phyloP scores from a whole-genome alignment of 2,329 filamentous ascomycete genomes.

The Colletotrichum sp. region DNA sequence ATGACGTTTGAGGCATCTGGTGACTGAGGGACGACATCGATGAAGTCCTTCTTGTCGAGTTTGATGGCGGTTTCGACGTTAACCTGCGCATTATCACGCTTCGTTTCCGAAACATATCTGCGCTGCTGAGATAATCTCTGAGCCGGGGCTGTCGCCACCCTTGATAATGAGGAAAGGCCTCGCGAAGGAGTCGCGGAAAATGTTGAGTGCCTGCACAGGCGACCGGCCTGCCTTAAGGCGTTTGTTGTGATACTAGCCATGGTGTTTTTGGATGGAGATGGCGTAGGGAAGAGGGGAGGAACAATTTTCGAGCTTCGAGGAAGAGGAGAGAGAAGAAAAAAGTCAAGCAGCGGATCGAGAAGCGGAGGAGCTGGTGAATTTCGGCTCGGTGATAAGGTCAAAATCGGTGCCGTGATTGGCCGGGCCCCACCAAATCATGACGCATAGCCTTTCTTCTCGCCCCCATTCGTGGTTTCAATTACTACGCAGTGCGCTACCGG shows the following conservation, averaged over 20 bases:
- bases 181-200: conserved; percentile 35
- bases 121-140: conserved; percentile 45
- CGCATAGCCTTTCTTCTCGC: background rate
- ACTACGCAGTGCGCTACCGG: background rate
- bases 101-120: conserved; percentile 84
- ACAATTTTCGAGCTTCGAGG: conserved; percentile 21
- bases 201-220: conserved; percentile 51
- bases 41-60: conserved; percentile 84
- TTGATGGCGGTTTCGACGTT: conserved; percentile 83
- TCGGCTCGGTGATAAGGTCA: conserved; percentile 16
- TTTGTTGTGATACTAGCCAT: conserved; percentile 72
- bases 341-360: background rate
- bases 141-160: conserved; percentile 32
- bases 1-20: conserved; percentile 64
- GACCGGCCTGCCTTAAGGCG: conserved; percentile 76
- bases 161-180: conserved; percentile 35
- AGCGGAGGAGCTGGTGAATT: conserved; percentile 1
- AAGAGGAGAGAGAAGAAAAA: conserved; percentile 9
- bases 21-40: conserved; percentile 52
- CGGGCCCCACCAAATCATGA: conserved; percentile 1
- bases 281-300: conserved; percentile 18
- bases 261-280: conserved; percentile 25
- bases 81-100: conserved; percentile 79
- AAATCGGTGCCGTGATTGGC: conserved; percentile 2
- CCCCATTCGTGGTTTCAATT: background rate